Evolutionary conservation across 805 yeast species (phyloP), one percentile per base, ranked within the genome.

Genomic region (Candida schatavii): DNA sequence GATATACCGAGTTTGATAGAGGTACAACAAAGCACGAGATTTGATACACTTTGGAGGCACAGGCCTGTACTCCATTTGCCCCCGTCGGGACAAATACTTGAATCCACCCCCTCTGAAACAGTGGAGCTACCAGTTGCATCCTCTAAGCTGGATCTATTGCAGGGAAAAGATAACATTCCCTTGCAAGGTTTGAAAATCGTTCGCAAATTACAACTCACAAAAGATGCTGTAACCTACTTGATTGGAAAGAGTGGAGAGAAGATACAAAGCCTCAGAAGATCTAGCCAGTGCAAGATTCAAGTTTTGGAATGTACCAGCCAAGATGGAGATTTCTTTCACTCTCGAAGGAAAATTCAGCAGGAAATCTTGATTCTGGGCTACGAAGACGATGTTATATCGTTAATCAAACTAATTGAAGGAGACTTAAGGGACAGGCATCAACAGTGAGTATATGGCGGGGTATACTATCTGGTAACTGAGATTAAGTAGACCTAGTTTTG

Each of bases 231-330:
- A 1, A 51, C 56, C 18, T 48, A 46, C 17, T 39, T 62, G 2
- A 51, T 62, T 21, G 68, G 68, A 11, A 29, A 42, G 25, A 48
- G 56, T 22, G 68, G 66, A 2, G 32, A 40, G 1, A 37, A 58
- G 32, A 42, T 62, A n/a, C 51, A 49, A 26, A 32, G 44, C 2
- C 54, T 62, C 10, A 43, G 68, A 35, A 30, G 43, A n/a, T 39
- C 45, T 19, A 46, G 59, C 2, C 46, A 48, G 2, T 62, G 68
- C 43, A 38, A 22, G 15, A 58, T 62, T 11, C 49, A 50, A 22
- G 51, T 59, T 2, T 25, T 48, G 35, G 57, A 36, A 4, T 27
- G n/a, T 14, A 25, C 10, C 15, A 28, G n/a, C 14, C 9, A 17
- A 6, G 21, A 35, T 15, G 18, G 11, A 5, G 19, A 15, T 22